Base-by-base conservation (phyloP, 2,329 filamentous ascomycete genomes). In the Aspergillus fumigatus region DNA sequence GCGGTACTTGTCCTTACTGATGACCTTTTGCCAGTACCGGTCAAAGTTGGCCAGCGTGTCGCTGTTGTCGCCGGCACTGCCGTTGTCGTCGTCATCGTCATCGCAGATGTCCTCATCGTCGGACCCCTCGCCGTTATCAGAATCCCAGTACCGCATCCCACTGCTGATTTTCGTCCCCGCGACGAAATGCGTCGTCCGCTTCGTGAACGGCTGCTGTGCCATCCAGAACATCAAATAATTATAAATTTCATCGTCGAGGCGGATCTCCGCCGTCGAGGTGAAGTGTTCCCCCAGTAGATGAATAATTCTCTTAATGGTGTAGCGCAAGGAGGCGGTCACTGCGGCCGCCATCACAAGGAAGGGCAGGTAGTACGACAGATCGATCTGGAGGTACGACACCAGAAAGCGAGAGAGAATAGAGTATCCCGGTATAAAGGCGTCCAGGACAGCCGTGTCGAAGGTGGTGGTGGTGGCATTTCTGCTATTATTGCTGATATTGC, bases 141-240 rank as follows among this genome's bases (percentile, higher is more conserved):
- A 67, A 50, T 68, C 66, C 51, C 69, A 67, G 50, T 66, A 67
- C 48, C 67, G 57, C 43, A 64, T 59, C 35, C 66, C 57, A 43
- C 67, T 67, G 64, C 79, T 82, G 38, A 86, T 67, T 63, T 82
- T 83, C 5, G 85, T 87, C 65, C 86, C 87, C 43, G 84, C 87
- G 10, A 89, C 79, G 61, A 88, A 87, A 48, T 80, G 80, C 14
- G 84, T 83, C 0, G 85, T 82, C 4, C 76, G 74, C 58, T 82
- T 79, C 21, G 84, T 79, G 61, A 89, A 88, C 3, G 74, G 70
- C 70, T 90, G 87, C 35, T 77, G 73, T 1, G 86, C 80, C 2
- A 89, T 80, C 87, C 87, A 90, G 26, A 79, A 79, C 85, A 89
- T 88, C 43, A 89, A 66, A 65, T 88, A 88, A 66, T 86, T 86